These are phyloP conservation scores for Microbotryum saponariae DNA, from an alignment of 1,284 basidiomycete genomes.

Conservation along the genomic window DNA sequence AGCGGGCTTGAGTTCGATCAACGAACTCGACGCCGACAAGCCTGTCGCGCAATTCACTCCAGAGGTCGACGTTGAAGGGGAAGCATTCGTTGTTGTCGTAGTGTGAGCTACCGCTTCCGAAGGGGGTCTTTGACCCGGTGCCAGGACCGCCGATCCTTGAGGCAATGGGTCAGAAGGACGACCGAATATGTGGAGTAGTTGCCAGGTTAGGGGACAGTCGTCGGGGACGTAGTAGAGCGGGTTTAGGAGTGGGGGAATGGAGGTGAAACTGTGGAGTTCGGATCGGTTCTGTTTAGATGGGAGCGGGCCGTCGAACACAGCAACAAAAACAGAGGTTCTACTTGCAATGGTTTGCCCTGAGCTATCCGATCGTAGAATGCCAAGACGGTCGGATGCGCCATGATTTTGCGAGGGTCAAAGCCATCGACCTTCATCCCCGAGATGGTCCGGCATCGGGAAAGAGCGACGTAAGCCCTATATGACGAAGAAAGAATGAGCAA, in stretches of 20 bases:
- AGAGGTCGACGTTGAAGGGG: too few relatives aligned
- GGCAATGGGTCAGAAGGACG: neutral
- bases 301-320: neutral
- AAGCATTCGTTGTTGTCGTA: too few relatives aligned
- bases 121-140: conserved; percentile 10
- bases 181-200: conserved; percentile 11
- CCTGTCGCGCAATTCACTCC: too few relatives aligned
- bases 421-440: conserved; percentile 27
- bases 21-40: too few relatives aligned
- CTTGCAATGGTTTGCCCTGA: conserved; percentile 13
- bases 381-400: conserved; percentile 21
- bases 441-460: conserved; percentile 25
- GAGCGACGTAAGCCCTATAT: conserved; percentile 26
- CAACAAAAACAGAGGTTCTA: neutral
- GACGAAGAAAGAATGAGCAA: neutral
- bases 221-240: conserved; percentile 17
- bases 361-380: conserved; percentile 24
- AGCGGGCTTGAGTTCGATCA: too few relatives aligned
- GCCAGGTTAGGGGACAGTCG: conserved; percentile 13
- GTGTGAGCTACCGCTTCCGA: too few relatives aligned
- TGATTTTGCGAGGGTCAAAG: conserved; percentile 20
- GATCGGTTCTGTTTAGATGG: neutral
- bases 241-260: conserved; percentile 6
- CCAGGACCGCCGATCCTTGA: conserved; percentile 14
- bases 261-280: conserved; percentile 10